A percentile compares a stretch with the other conserved stretches of the same genome.
phyloP scores from a whole-genome alignment of 1,284 basidiomycete genomes.

The Entoloma clypeatum region DNA sequence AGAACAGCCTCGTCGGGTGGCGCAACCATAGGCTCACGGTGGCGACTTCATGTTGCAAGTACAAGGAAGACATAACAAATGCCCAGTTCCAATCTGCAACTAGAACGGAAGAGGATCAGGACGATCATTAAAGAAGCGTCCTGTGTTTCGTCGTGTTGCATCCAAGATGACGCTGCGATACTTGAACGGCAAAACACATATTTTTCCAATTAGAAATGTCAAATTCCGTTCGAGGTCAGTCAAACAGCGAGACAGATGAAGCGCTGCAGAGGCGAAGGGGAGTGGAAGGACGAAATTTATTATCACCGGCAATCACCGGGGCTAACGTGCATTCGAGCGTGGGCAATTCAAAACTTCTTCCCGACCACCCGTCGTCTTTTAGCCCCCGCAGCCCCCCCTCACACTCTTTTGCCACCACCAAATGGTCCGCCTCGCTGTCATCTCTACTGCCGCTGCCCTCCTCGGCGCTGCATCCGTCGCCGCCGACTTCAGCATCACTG shows the following conservation, averaged over 20 bases:
- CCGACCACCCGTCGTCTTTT: not conserved
- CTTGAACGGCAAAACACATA: too few relatives aligned
- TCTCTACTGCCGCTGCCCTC: conserved; percentile 20
- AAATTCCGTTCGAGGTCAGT: too few relatives aligned
- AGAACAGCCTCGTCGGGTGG: not conserved
- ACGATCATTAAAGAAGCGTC: too few relatives aligned
- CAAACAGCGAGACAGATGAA: too few relatives aligned
- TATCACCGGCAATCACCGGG: conserved; percentile 2
- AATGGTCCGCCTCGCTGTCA: conserved; percentile 14
- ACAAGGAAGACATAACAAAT: not conserved
- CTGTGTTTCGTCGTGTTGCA: too few relatives aligned
- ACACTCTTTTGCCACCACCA: conserved; percentile 11
- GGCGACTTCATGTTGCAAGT: not conserved
- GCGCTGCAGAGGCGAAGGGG: too few relatives aligned
- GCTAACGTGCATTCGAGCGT: too few relatives aligned
- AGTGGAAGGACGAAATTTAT: too few relatives aligned
- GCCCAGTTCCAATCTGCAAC: not conserved
- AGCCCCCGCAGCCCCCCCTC: not conserved
- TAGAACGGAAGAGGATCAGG: too few relatives aligned
- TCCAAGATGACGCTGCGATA: too few relatives aligned
- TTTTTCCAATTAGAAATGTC: too few relatives aligned
- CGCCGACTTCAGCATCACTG: conserved; percentile 26
- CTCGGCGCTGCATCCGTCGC: conserved; percentile 22
- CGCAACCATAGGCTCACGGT: not conserved
- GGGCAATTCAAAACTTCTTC: conserved; percentile 6